Evolutionary conservation across 345 rosid genomes (phyloP).

Genomic region (Excoecaria cochinchinensis): DNA sequence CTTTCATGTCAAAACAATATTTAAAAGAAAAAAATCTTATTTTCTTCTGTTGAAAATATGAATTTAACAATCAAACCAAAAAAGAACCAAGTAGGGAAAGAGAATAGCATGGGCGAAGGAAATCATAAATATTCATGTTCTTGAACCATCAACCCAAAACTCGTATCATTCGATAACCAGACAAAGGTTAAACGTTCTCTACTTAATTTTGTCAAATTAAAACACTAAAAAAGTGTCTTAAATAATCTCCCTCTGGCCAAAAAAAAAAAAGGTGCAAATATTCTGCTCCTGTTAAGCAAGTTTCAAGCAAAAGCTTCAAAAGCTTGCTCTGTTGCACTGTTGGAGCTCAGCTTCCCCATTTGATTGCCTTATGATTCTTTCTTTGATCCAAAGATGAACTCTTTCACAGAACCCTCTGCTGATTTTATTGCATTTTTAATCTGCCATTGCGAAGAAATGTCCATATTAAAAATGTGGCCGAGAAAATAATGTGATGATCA

Average conservation of each 20-base stretch:
- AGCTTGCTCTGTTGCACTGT: constrained; percentile 18
- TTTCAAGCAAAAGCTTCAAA: not conserved
- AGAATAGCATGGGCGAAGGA: not conserved
- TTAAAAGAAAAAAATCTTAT: too few species aligned
- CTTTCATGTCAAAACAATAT: too few species aligned
- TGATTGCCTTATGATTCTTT: constrained; percentile 29
- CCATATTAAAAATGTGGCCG: not conserved
- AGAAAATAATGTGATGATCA: not conserved
- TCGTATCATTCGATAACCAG: not conserved
- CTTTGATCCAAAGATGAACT: constrained; percentile 55
- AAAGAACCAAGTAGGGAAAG: not conserved
- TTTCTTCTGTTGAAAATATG: too few species aligned
- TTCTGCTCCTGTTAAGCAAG: not conserved
- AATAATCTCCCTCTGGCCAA: not conserved
- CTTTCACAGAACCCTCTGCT: constrained; percentile 56
- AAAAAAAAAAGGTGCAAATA: not conserved
- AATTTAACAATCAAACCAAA: too few species aligned
- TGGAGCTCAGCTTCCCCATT: constrained; percentile 22
- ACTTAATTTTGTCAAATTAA: not conserved
- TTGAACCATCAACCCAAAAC: not conserved
- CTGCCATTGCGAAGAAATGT: constrained; percentile 39
- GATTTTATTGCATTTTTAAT: constrained; percentile 58
- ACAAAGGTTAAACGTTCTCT: not conserved
- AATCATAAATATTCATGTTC: not conserved
- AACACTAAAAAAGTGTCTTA: not conserved